Percentiles rank a stretch among this genome's conserved stretches.
Conservation (phyloP, 2,329 filamentous ascomycete genomes). For the Neonectria sp. region DNA sequence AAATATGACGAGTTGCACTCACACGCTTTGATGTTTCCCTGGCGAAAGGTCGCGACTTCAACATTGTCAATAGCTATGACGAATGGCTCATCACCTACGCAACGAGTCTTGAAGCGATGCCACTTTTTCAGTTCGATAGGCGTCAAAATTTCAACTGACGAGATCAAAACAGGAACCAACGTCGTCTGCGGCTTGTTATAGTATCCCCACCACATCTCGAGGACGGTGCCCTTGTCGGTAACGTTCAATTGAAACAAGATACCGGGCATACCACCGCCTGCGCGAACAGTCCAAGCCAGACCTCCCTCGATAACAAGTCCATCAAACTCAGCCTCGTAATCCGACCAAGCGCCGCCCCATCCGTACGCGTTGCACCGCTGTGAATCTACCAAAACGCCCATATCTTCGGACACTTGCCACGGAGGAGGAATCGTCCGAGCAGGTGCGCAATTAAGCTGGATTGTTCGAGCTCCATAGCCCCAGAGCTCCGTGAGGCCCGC, state of each 20-base stretch:
- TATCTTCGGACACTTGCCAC: conserved; percentile 8
- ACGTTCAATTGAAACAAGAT: not conserved
- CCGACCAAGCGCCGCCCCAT: conserved; percentile 4
- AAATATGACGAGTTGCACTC: not conserved
- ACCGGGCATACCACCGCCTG: not conserved
- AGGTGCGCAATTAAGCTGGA: conserved; percentile 8
- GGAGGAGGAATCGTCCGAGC: not conserved
- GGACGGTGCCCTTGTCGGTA: not conserved
- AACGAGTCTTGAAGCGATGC: conserved; percentile 8
- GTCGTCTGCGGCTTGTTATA: conserved; percentile 8
- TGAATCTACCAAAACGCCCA: conserved; percentile 8
- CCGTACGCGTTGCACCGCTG: conserved; percentile 11
- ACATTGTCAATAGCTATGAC: conserved; percentile 1
- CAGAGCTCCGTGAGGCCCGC: not conserved
- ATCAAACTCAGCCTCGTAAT: conserved; percentile 9
- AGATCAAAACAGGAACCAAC: not conserved
- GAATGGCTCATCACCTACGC: not conserved
- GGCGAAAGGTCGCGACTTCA: conserved; percentile 5
- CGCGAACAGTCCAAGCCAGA: not conserved
- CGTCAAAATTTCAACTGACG: not conserved
- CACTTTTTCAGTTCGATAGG: not conserved
- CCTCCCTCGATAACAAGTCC: not conserved
- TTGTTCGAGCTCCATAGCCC: conserved; percentile 6
- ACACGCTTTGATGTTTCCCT: conserved; percentile 7
- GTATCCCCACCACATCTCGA: conserved; percentile 18